Conservation (phyloP, 306 rosid species). For the Coriaria nepalensis region DNA sequence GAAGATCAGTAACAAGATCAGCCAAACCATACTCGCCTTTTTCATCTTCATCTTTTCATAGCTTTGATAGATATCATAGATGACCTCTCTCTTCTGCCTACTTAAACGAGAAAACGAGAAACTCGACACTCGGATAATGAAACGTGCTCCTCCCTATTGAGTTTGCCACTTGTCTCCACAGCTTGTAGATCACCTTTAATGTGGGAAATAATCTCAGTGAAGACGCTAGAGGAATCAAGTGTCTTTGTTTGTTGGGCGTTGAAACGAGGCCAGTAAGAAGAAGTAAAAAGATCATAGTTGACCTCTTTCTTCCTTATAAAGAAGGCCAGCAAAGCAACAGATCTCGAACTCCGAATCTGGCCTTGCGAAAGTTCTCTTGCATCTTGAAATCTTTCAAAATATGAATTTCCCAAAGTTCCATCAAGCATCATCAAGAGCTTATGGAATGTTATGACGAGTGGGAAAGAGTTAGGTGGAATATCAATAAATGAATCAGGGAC, state of each 20-base stretch:
- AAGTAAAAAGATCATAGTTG: slow-evolving; percentile 45
- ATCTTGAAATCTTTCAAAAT: slow-evolving; percentile 46
- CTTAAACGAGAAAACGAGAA: slow-evolving; percentile 42
- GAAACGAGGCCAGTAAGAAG: slow-evolving; percentile 61
- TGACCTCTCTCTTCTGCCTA: slow-evolving; percentile 28
- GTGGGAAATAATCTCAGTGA: slow-evolving; percentile 56
- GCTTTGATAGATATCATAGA: slow-evolving; percentile 40
- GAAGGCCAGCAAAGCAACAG: slow-evolving; percentile 37
- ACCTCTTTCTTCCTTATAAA: slow-evolving; percentile 52
- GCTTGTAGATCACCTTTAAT: slow-evolving; percentile 50
- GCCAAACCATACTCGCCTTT: slow-evolving; percentile 64
- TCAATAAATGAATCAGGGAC: slow-evolving; percentile 43
- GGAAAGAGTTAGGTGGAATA: slow-evolving; percentile 36
- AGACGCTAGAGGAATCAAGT: slow-evolving; percentile 52
- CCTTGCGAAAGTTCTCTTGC: slow-evolving; percentile 5
- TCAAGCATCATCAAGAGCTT: slow-evolving; percentile 81
- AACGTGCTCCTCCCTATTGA: slow-evolving; percentile 37
- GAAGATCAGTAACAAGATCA: slow-evolving; percentile 59
- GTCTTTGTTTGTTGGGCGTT: slow-evolving; percentile 35
- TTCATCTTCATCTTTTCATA: slow-evolving; percentile 56
- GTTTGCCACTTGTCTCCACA: slow-evolving; percentile 24
- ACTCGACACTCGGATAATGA: slow-evolving; percentile 25
- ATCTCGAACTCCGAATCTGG: slow-evolving; percentile 22
- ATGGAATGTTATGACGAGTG: slow-evolving; percentile 70
- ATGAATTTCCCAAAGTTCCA: slow-evolving; percentile 54